Evolutionary conservation across 169 alveolate genomes (phyloP), one percentile per base, ranked within the genome.

Genomic region (Plasmodium fragile): DNA sequence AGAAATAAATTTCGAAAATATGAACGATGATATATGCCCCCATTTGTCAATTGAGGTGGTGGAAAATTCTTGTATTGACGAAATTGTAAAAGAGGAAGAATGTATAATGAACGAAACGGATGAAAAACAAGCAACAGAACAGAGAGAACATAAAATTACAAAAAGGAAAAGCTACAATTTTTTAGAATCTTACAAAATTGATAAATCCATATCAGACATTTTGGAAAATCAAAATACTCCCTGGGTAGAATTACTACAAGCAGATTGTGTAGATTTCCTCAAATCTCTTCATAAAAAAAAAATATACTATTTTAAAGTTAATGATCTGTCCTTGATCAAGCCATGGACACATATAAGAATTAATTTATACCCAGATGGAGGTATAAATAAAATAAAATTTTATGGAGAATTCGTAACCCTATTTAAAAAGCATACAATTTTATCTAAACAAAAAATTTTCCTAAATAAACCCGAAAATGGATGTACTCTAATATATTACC

Each of bases 281-380:
- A 87, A 75, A 87, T 39, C 34, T 11, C n/a, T 13, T 39, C 43
- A 59, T 13, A 87, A 87, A 79, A 87, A 87, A 87, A 87, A 77
- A 77, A 55, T 79, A 25, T 87, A 87, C 32, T 87, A 52, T 87
- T 87, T 87, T 87, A 55, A 87, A 87, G 65, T 87, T 28, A 87
- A 87, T 45, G 87, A 87, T 39, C 41, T 22, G 18, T 77, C 85
- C 8, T 77, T 87, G 78, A 77, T 87, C 43, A 87, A 87, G 59
- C 93, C 89, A 34, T 87, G 93, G 93, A 77, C 93, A 77, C 93
- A 87, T 39, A 87, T 87, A 52, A 36, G 93, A 43, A 49, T 87
- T 70, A 87, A 87, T 87, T 87, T 87, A 87, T 87, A 87, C 77
- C 93, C 93, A 53, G 93, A 87, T 65, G 93, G 93, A 18, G 93